Conservation (phyloP, 495 filamentous ascomycete species). For the Pseudevernia furfuracea region DNA sequence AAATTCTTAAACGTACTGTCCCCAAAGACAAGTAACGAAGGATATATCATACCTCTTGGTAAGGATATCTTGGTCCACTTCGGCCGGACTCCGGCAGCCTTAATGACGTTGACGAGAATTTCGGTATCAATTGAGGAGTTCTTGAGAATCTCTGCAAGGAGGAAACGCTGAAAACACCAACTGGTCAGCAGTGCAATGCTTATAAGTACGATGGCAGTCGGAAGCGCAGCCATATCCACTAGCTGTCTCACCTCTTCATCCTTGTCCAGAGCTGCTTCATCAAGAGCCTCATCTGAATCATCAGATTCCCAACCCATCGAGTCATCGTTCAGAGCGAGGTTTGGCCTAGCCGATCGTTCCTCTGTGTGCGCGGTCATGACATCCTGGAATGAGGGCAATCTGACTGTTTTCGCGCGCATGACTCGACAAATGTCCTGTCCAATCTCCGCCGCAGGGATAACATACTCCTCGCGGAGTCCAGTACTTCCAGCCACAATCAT, state of each 20-base stretch:
- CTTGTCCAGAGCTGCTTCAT: not conserved
- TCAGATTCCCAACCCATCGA: slow-evolving; percentile 2
- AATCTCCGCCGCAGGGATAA: slow-evolving; percentile 1
- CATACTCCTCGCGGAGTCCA: slow-evolving; percentile 6
- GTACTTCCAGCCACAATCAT: slow-evolving; percentile 9
- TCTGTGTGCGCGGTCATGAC: slow-evolving; percentile 3
- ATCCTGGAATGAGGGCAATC: slow-evolving; percentile 1
- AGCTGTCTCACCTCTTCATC: slow-evolving; percentile 4
- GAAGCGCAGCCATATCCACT: too few species aligned
- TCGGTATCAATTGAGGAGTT: slow-evolving; percentile 2
- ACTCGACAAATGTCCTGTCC: not conserved
- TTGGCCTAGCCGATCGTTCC: not conserved
- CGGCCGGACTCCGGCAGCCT: not conserved
- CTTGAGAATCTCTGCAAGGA: slow-evolving; percentile 6
- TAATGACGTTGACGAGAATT: not conserved
- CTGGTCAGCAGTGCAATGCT: not conserved
- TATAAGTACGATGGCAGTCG: not conserved
- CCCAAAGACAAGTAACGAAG: not conserved
- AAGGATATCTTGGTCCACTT: slow-evolving; percentile 1
- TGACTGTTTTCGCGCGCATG: slow-evolving; percentile 1
- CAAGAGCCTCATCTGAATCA: slow-evolving; percentile 1
- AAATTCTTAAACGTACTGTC: not conserved
- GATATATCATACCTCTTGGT: slow-evolving; percentile 1
- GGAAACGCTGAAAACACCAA: not conserved
- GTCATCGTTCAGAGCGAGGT: not conserved